phyloP scores from a whole-genome alignment of 73 alveolate genomes.

The Loxodes magnus region DNA sequence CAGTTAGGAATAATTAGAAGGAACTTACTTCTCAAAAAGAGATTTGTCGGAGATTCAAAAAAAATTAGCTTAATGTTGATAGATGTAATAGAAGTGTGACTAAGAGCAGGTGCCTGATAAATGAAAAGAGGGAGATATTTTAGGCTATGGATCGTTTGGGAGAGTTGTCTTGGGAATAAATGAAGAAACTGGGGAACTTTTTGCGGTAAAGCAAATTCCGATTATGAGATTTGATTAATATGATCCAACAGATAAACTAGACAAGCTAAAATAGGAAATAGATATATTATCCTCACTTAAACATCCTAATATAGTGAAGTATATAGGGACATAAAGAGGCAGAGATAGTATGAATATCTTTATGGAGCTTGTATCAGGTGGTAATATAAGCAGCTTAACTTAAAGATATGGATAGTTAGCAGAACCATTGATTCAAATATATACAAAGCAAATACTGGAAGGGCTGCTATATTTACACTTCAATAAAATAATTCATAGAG shows the following conservation, averaged over 20 bases:
- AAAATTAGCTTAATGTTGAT: too few species aligned
- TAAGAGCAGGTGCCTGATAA: too few species aligned
- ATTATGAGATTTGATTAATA: slow-evolving; percentile 15
- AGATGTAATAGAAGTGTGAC: too few species aligned
- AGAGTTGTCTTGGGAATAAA: slow-evolving; percentile 41
- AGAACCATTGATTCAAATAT: slow-evolving; percentile 50
- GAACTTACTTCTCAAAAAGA: too few species aligned
- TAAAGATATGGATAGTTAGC: slow-evolving; percentile 34
- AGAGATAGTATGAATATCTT: slow-evolving; percentile 47
- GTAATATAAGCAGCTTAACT: slow-evolving; percentile 45
- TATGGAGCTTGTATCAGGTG: slow-evolving; percentile 69
- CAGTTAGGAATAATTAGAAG: too few species aligned
- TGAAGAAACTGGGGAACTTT: slow-evolving; percentile 30
- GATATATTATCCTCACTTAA: slow-evolving; percentile 6
- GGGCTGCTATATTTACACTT: slow-evolving; percentile 83
- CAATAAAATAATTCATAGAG: slow-evolving; percentile 76
- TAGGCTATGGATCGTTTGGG: slow-evolving; percentile 70
- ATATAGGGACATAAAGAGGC: slow-evolving; percentile 47
- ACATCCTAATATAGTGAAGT: slow-evolving; percentile 71
- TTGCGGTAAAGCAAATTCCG: slow-evolving; percentile 44
- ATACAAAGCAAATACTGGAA: slow-evolving; percentile 64
- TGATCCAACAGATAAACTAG: too few species aligned
- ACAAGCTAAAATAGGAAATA: too few species aligned
- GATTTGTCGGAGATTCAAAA: too few species aligned
- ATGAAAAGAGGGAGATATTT: slow-evolving; percentile 14